Conservation (phyloP, 2,329 filamentous ascomycete genomes). For the Diplodia seriata region DNA sequence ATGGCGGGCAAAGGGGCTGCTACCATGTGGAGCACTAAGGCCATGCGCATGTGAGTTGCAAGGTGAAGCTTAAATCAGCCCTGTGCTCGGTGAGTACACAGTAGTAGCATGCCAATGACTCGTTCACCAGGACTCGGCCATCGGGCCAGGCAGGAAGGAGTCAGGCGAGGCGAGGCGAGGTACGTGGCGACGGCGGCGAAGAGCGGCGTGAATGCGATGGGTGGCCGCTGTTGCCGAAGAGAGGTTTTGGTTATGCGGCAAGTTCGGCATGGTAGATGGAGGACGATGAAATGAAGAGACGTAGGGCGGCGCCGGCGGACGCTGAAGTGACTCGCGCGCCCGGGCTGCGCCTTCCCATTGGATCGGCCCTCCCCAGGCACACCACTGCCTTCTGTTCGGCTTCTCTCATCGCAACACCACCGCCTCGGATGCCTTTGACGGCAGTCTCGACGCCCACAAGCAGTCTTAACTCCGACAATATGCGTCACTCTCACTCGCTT, state of each 20-base stretch:
- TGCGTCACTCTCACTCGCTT: background rate
- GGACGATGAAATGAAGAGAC: background rate
- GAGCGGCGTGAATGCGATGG: background rate
- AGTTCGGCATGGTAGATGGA: background rate
- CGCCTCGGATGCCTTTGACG: conserved; percentile 4
- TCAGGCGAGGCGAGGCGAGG: too few species aligned
- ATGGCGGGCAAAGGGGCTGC: background rate
- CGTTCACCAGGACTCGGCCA: too few species aligned
- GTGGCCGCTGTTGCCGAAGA: background rate
- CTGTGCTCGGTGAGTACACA: background rate
- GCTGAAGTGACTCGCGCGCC: background rate
- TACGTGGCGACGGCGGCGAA: background rate
- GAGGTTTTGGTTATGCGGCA: too few species aligned
- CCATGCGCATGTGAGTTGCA: background rate
- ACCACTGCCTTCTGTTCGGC: background rate
- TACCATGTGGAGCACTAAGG: background rate
- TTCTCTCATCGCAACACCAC: background rate
- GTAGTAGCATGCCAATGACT: background rate
- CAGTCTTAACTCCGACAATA: background rate
- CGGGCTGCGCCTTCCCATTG: background rate
- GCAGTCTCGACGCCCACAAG: conserved; percentile 10
- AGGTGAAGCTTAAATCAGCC: background rate
- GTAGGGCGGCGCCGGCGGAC: background rate
- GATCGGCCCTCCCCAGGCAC: background rate
- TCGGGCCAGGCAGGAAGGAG: too few species aligned